Evolutionary conservation across 192 early-diverging fungal genomes (phyloP).

Genomic region (Coemansia sp.): DNA sequence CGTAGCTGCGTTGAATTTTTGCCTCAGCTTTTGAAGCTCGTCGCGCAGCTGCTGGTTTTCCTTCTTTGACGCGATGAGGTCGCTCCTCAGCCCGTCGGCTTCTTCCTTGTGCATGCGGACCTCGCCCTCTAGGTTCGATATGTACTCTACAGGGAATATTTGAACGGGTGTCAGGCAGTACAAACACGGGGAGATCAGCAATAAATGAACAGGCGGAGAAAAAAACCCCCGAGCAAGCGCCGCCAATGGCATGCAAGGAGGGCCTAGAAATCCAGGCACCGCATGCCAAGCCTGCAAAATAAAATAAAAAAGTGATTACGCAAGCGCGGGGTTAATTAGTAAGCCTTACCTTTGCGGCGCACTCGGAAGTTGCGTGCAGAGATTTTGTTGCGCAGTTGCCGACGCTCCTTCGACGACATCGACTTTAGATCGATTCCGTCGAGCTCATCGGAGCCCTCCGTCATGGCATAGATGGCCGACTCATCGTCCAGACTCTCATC

Average conservation of each 20-base stretch:
- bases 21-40: slow-evolving; percentile 30
- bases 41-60: slow-evolving; percentile 49
- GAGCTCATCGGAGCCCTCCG: slow-evolving; percentile 13
- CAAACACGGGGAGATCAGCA: neutral
- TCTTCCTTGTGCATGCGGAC: slow-evolving; percentile 58
- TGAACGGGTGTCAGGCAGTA: too few relatives aligned
- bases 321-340: slow-evolving; percentile 3
- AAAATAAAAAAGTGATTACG: slow-evolving; percentile 28
- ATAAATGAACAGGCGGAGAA: slow-evolving; percentile 10
- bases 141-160: slow-evolving; percentile 52
- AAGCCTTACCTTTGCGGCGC: slow-evolving; percentile 69
- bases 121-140: slow-evolving; percentile 61
- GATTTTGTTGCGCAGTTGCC: slow-evolving; percentile 85
- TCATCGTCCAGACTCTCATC: slow-evolving; percentile 19
- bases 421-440: slow-evolving; percentile 60
- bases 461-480: neutral
- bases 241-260: neutral
- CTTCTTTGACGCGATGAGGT: slow-evolving; percentile 36
- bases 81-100: slow-evolving; percentile 47
- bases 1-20: slow-evolving; percentile 15
- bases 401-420: slow-evolving; percentile 72
- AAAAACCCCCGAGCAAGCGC: neutral
- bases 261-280: neutral
- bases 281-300: neutral
- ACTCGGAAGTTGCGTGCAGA: slow-evolving; percentile 82